These are phyloP conservation scores for Tricladium varicosporioides DNA, from an alignment of 2,329 filamentous ascomycete genomes.

Conservation along the genomic window DNA sequence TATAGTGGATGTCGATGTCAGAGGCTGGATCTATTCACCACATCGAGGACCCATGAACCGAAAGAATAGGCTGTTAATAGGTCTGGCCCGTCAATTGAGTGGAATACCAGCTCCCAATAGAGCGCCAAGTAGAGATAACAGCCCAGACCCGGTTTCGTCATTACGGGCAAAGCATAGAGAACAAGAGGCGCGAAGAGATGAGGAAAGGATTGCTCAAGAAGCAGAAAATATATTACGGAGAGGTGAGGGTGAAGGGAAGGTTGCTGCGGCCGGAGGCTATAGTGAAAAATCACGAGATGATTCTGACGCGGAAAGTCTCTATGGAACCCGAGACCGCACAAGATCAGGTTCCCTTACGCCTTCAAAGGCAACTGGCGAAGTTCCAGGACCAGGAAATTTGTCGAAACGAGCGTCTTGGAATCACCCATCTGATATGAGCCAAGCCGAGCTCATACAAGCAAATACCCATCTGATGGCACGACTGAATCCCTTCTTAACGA, in stretches of 20 bases:
- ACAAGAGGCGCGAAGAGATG: slow-evolving; percentile 51
- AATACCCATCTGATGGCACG: slow-evolving; percentile 87
- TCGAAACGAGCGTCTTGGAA: slow-evolving; percentile 43
- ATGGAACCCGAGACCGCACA: slow-evolving; percentile 17
- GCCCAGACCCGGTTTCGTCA: slow-evolving; percentile 27
- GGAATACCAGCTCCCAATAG: slow-evolving; percentile 62
- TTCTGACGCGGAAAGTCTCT: slow-evolving; percentile 36
- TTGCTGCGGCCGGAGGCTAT: slow-evolving; percentile 69
- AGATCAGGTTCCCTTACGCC: slow-evolving; percentile 18
- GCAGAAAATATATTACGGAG: slow-evolving; percentile 73
- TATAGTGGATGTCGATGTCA: slow-evolving; percentile 88
- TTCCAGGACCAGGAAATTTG: slow-evolving; percentile 36
- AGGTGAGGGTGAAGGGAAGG: slow-evolving; percentile 69
- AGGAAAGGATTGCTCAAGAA: slow-evolving; percentile 69
- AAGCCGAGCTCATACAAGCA: slow-evolving; percentile 73
- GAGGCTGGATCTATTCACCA: slow-evolving; percentile 92
- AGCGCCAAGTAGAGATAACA: slow-evolving; percentile 28
- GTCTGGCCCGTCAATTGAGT: slow-evolving; percentile 81
- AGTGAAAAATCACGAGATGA: slow-evolving; percentile 61
- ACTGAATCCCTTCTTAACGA: slow-evolving; percentile 85
- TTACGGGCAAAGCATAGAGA: slow-evolving; percentile 37
- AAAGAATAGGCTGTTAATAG: slow-evolving; percentile 82
- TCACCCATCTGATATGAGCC: slow-evolving; percentile 58
- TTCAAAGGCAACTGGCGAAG: slow-evolving; percentile 25
- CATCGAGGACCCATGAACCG: slow-evolving; percentile 81